Conservation (phyloP, 805 yeast species). For the Novakomyces olei region DNA sequence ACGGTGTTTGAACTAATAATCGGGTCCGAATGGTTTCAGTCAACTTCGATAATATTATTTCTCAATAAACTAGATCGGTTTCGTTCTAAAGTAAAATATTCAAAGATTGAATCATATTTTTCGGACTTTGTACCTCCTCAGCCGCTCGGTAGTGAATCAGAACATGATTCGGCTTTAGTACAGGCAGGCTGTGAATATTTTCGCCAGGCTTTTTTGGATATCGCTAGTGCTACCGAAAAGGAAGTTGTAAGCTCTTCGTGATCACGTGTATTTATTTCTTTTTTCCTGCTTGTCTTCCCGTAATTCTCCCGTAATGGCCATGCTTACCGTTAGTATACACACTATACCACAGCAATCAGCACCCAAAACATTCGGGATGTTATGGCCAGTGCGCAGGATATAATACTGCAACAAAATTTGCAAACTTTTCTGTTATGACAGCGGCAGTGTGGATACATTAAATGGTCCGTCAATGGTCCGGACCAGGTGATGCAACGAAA, state of each 20-base stretch:
- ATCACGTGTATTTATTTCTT: neutral
- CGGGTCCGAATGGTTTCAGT: slow-evolving; percentile 65
- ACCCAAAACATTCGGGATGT: slow-evolving; percentile 71
- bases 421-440: slow-evolving; percentile 10
- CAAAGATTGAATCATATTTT: slow-evolving; percentile 53
- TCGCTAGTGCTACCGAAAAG: slow-evolving; percentile 39
- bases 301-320: no score
- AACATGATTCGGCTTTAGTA: no score
- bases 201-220: slow-evolving; percentile 58
- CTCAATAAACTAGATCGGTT: slow-evolving; percentile 65
- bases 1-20: slow-evolving; percentile 63
- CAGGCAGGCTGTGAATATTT: slow-evolving; percentile 28
- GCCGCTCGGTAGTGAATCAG: no score
- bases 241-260: slow-evolving; percentile 37
- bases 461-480: no score
- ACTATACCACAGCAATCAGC: slow-evolving; percentile 87
- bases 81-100: slow-evolving; percentile 47
- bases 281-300: neutral
- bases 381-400: slow-evolving; percentile 72
- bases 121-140: slow-evolving; percentile 48
- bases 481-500: no score
- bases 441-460: no score
- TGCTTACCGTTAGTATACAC: slow-evolving; percentile 29
- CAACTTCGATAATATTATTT: slow-evolving; percentile 56
- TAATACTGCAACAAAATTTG: slow-evolving; percentile 63